These are phyloP conservation scores for Tricholoma flavovirens DNA, from an alignment of 768 basidiomycete genomes.

Conservation along the genomic window DNA sequence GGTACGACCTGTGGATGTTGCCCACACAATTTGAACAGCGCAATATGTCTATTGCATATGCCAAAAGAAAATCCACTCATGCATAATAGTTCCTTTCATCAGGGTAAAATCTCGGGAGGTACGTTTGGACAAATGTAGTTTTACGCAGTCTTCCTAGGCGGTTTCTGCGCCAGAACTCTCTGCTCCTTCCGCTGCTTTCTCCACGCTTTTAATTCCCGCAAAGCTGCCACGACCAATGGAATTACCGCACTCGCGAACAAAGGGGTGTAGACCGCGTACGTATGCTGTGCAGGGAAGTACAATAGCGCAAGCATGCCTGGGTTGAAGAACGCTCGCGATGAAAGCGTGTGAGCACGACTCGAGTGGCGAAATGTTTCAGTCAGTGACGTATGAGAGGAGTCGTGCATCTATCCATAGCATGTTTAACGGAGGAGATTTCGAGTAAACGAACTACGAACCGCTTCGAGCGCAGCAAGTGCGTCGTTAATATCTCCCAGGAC, in stretches of 20 bases:
- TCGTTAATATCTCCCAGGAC: constrained; percentile 69
- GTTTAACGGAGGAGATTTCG: not conserved
- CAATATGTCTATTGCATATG: too few relatives aligned
- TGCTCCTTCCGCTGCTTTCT: constrained; percentile 26
- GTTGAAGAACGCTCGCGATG: constrained; percentile 91
- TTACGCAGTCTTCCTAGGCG: too few relatives aligned
- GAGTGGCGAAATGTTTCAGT: constrained; percentile 51
- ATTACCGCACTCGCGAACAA: constrained; percentile 88
- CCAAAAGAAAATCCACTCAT: too few relatives aligned
- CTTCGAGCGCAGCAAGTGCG: constrained; percentile 66
- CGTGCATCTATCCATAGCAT: constrained; percentile 30
- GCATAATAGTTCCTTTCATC: too few relatives aligned
- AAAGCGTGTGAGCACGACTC: constrained; percentile 52
- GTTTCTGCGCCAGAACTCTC: not conserved
- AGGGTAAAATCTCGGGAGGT: too few relatives aligned
- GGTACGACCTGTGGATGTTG: too few relatives aligned
- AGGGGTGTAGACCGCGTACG: constrained; percentile 94
- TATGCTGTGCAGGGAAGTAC: constrained; percentile 98
- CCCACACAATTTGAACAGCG: too few relatives aligned
- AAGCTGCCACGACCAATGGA: constrained; percentile 68
- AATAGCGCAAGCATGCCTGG: constrained; percentile 93
- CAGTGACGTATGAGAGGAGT: constrained; percentile 32
- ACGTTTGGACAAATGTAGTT: too few relatives aligned
- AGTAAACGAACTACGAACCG: constrained; percentile 41
- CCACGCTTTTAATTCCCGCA: constrained; percentile 73